Base-by-base conservation (phyloP, 169 alveolate genomes). In the Theileria orientalis region DNA sequence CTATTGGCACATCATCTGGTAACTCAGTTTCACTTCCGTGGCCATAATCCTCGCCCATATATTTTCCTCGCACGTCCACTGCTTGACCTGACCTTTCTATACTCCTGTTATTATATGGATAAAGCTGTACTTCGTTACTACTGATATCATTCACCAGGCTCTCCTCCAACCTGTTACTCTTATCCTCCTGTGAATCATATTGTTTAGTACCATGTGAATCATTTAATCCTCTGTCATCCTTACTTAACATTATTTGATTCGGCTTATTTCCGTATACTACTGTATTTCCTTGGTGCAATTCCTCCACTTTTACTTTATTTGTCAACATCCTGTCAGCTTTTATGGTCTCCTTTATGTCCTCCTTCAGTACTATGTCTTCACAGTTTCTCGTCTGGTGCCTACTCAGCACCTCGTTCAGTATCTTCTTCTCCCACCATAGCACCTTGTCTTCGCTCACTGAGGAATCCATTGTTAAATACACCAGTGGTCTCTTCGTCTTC, bases 361-460 rank as follows among this genome's bases (percentile, higher is more conserved):
- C 21, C 40, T 68, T 68, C 0, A 51, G 25, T 19, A 51, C 49
- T 40, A 33, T 19, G 49, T 52, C 35, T 6, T 68, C 61, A 1
- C 14, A 54, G 66, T 44, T 41, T 14, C 29, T 37, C 32, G 25
- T 68, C n/a, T 54, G 32, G 13, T 37, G 35, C 1, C 25, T 6
- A 30, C 30, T 49, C 19, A 37, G 25, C 19, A 49, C 32, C 30
- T 33, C 25, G 30, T 54, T 35, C 27, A 62, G 19, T 29, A 62
- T 62, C 51, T 74, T 64, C 68, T 75, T 63, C 63, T 79, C 87
- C 87, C 87, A 79, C 87, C 87, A 79, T 14, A 40, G 23, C 54
- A 72, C 87, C 71, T 79, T 79, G 67, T 79, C 87, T n/a, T 79
- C 87, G 29, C 74, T 79, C 41, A 79, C 87, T n/a, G 74, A 30